phyloP scores from a whole-genome alignment of 306 rosid species.

The Canavalia gladiata region DNA sequence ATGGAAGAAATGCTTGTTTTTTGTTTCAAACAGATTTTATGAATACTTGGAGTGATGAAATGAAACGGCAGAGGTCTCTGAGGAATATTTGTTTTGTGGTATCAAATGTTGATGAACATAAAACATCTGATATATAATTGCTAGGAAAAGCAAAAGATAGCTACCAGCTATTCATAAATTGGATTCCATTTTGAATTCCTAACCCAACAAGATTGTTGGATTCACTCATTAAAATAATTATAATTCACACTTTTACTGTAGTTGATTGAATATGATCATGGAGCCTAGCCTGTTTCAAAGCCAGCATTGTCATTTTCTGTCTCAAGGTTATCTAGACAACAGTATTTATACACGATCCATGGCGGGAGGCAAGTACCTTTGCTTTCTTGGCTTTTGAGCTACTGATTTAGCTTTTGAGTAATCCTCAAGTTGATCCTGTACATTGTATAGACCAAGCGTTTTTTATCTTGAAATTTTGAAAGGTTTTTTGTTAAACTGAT shows the following conservation, averaged over 20 bases:
- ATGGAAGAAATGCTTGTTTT: constrained; percentile 43
- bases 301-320: constrained; percentile 48
- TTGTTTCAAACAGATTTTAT: constrained; percentile 51
- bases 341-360: constrained; percentile 30
- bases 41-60: constrained; percentile 29
- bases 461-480: too few relatives aligned
- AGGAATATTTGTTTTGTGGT: constrained; percentile 34
- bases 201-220: background rate
- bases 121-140: constrained; percentile 4
- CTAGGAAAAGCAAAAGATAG: constrained; percentile 15
- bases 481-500: too few relatives aligned
- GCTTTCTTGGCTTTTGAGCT: constrained; percentile 50
- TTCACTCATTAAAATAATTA: constrained; percentile 3
- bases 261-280: constrained; percentile 44
- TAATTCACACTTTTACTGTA: constrained; percentile 28
- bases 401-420: constrained; percentile 48
- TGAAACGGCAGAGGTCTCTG: constrained; percentile 23
- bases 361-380: constrained; percentile 54
- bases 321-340: constrained; percentile 38
- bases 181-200: constrained; percentile 16
- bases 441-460: background rate
- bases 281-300: constrained; percentile 46
- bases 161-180: background rate
- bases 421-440: background rate
- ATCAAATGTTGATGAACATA: constrained; percentile 4